phyloP scores from a whole-genome alignment of 108 stramenopile species.

The Cyclotella cryptica region DNA sequence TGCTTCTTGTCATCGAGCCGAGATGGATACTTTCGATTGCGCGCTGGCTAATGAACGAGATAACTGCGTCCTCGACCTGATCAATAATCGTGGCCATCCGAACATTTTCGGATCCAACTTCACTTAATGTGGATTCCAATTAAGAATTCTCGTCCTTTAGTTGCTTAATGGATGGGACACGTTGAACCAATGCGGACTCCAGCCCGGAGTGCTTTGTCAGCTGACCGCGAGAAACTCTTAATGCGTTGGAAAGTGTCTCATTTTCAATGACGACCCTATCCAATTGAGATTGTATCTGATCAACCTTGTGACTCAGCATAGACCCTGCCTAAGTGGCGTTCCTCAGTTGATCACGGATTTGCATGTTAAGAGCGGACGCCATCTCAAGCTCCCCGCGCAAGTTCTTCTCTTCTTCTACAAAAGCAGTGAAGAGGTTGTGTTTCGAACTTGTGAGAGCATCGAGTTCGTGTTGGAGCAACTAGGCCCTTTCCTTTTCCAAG shows the following conservation, averaged over 20 bases:
- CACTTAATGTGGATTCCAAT: too few relatives aligned
- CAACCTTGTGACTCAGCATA: too few relatives aligned
- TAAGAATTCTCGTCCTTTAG: too few relatives aligned
- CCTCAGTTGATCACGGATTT: constrained; percentile 22
- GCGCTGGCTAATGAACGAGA: too few relatives aligned
- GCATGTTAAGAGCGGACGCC: too few relatives aligned
- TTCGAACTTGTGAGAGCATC: too few relatives aligned
- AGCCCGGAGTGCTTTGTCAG: too few relatives aligned
- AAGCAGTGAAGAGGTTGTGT: constrained; percentile 8
- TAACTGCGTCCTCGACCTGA: background rate
- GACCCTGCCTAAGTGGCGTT: constrained; percentile 22
- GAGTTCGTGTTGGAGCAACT: constrained; percentile 41
- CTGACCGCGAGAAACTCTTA: background rate
- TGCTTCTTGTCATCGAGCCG: background rate
- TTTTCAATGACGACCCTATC: too few relatives aligned
- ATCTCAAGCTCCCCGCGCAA: too few relatives aligned
- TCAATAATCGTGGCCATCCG: background rate
- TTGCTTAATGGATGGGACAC: too few relatives aligned
- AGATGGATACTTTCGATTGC: background rate
- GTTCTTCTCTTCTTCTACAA: constrained; percentile 12
- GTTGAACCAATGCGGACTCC: background rate
- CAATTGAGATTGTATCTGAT: too few relatives aligned
- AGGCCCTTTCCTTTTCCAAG: constrained; percentile 31
- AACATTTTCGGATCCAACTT: constrained; percentile 1
- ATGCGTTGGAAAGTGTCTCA: background rate